phyloP scores from a whole-genome alignment of 2,329 filamentous ascomycete genomes.

The Talaromyces sp. region DNA sequence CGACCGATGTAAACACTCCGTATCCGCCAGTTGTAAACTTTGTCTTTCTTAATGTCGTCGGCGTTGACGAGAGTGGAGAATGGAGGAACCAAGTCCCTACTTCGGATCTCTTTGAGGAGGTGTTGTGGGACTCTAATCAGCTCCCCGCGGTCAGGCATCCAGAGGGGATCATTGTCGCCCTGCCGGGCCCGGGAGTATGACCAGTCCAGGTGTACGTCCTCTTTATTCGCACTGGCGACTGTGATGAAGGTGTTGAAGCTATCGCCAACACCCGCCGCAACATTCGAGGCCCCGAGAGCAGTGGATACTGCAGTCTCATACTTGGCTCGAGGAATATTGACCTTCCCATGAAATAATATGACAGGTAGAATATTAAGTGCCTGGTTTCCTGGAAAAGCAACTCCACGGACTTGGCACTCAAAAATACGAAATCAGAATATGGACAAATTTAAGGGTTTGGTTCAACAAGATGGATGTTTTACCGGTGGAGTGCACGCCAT shows the following conservation, averaged over 20 bases:
- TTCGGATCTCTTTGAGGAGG: background rate
- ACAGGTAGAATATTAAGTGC: background rate
- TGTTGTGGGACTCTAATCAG: background rate
- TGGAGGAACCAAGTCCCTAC: background rate
- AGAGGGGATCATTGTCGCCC: background rate
- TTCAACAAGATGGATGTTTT: background rate
- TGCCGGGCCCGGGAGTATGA: background rate
- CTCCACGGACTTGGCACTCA: background rate
- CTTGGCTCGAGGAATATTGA: background rate
- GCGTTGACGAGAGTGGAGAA: background rate
- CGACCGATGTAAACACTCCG: background rate
- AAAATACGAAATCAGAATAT: background rate
- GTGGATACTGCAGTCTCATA: background rate
- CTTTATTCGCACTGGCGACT: background rate
- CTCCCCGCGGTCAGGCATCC: background rate
- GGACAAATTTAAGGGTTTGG: background rate
- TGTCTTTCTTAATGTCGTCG: background rate
- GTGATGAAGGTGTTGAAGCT: background rate
- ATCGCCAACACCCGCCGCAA: background rate
- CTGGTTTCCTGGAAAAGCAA: background rate
- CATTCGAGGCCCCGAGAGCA: background rate
- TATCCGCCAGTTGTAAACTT: background rate
- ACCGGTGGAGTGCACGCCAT: background rate
- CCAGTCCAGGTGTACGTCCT: background rate
- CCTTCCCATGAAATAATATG: background rate